phyloP scores from a whole-genome alignment of 768 basidiomycete species.

The Phaeotremella fagi region DNA sequence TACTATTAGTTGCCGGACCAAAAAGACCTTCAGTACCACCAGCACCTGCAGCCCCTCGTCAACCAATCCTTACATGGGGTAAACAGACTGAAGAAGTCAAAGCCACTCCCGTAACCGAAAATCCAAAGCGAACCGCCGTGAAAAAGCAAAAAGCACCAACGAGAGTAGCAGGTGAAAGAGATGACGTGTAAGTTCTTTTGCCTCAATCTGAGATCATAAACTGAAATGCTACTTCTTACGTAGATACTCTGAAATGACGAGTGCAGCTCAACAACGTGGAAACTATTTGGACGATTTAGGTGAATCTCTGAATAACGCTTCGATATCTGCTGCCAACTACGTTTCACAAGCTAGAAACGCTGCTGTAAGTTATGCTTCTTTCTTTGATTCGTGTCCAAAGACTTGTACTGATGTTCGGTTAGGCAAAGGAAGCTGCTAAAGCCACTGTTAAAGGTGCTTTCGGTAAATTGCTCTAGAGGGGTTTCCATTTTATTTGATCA shows the following conservation, averaged over 20 bases:
- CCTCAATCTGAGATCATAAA: background rate
- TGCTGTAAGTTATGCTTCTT: slow-evolving; percentile 26
- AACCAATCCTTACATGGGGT: slow-evolving; percentile 46
- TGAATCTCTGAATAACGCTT: slow-evolving; percentile 35
- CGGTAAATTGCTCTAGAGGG: slow-evolving; percentile 29
- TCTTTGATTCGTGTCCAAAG: background rate
- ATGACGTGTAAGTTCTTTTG: slow-evolving; percentile 36
- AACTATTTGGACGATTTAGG: slow-evolving; percentile 40
- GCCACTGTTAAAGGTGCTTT: slow-evolving; percentile 38
- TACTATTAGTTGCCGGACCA: slow-evolving; percentile 45
- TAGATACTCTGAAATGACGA: slow-evolving; percentile 44
- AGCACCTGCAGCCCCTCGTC: slow-evolving; percentile 30
- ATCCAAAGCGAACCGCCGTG: slow-evolving; percentile 34
- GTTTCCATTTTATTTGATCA: too few relatives aligned
- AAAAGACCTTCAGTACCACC: slow-evolving; percentile 39
- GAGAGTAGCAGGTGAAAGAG: slow-evolving; percentile 31
- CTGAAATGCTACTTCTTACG: background rate
- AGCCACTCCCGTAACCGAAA: slow-evolving; percentile 8
- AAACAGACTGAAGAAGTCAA: slow-evolving; percentile 32
- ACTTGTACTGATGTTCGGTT: background rate
- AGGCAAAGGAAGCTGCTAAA: slow-evolving; percentile 48
- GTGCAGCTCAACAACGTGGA: slow-evolving; percentile 37
- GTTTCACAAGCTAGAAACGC: slow-evolving; percentile 38
- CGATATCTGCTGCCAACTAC: slow-evolving; percentile 33
- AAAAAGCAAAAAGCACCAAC: slow-evolving; percentile 21